Evolutionary conservation across 2,329 filamentous ascomycete species (phyloP).

Genomic region (Colletotrichum sublineola): DNA sequence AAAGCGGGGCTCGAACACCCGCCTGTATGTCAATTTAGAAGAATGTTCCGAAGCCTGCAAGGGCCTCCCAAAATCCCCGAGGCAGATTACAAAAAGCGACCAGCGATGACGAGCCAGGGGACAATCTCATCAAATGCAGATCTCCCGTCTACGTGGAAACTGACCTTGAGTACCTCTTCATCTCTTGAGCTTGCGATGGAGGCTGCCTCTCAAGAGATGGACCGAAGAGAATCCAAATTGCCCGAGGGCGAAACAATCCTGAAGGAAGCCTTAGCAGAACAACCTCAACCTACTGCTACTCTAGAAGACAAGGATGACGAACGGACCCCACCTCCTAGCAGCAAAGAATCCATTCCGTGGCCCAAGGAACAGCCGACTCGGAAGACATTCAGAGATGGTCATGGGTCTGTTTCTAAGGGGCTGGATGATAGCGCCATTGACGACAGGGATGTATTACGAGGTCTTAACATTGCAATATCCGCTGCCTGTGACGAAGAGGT

Average conservation of each 20-base stretch:
- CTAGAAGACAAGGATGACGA: background rate
- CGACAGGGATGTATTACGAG: constrained; percentile 66
- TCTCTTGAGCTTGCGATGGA: constrained; percentile 51
- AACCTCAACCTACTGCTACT: background rate
- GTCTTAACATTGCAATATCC: constrained; percentile 67
- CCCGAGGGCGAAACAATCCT: background rate
- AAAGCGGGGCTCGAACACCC: background rate
- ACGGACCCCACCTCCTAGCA: background rate
- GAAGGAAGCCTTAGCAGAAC: background rate
- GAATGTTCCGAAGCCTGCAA: constrained; percentile 14
- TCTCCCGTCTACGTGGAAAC: constrained; percentile 49
- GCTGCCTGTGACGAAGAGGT: constrained; percentile 69
- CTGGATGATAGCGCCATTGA: constrained; percentile 56
- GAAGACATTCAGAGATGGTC: constrained; percentile 37
- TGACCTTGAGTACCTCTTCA: constrained; percentile 47
- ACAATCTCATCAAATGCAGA: constrained; percentile 39
- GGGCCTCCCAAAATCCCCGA: background rate
- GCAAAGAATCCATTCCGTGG: background rate
- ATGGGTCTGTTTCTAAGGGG: constrained; percentile 45
- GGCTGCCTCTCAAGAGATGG: constrained; percentile 47
- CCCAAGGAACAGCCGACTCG: background rate
- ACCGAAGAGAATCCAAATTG: constrained; percentile 44
- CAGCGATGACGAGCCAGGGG: constrained; percentile 1
- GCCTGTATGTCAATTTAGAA: constrained; percentile 14
- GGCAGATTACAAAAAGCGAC: background rate